These are phyloP conservation scores for Naganishia randhawae DNA, from an alignment of 768 basidiomycete genomes.

Conservation along the genomic window DNA sequence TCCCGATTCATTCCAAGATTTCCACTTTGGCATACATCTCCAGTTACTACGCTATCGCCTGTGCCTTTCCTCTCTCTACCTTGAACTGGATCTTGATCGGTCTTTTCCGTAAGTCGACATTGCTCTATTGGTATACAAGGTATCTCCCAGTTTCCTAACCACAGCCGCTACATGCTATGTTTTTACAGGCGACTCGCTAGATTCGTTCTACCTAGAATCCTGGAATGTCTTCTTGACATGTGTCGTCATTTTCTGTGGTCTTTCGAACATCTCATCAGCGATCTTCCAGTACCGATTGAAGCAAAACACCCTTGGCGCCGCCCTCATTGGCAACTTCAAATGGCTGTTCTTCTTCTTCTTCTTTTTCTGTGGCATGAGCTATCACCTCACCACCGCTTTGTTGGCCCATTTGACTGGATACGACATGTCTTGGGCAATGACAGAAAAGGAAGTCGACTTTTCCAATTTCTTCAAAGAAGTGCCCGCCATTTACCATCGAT, in stretches of 20 bases:
- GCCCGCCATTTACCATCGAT: slow-evolving; percentile 75
- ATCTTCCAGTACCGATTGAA: slow-evolving; percentile 50
- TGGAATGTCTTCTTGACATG: slow-evolving; percentile 50
- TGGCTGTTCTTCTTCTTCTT: slow-evolving; percentile 64
- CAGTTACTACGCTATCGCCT: slow-evolving; percentile 57
- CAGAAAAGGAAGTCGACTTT: slow-evolving; percentile 78
- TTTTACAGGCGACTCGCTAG: slow-evolving; percentile 29
- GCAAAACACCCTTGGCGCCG: slow-evolving; percentile 45
- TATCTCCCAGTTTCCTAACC: neutral
- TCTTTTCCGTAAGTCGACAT: slow-evolving; percentile 28
- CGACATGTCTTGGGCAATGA: slow-evolving; percentile 68
- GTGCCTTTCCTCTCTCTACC: slow-evolving; percentile 61
- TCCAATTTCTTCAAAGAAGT: slow-evolving; percentile 90
- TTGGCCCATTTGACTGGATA: slow-evolving; percentile 61
- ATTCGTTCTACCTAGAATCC: slow-evolving; percentile 36
- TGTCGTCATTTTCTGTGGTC: slow-evolving; percentile 21
- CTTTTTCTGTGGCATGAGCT: slow-evolving; percentile 58
- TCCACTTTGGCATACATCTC: slow-evolving; percentile 59
- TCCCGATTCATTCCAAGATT: slow-evolving; percentile 58
- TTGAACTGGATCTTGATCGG: slow-evolving; percentile 63
- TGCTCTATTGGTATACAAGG: neutral
- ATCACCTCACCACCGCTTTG: slow-evolving; percentile 63
- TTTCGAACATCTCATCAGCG: slow-evolving; percentile 14
- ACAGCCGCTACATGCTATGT: neutral
- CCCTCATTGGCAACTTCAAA: slow-evolving; percentile 46